A percentile compares a stretch with the other conserved stretches of the same genome.
phyloP scores from a whole-genome alignment of 2,329 filamentous ascomycete species.

The Fusarium concolor region DNA sequence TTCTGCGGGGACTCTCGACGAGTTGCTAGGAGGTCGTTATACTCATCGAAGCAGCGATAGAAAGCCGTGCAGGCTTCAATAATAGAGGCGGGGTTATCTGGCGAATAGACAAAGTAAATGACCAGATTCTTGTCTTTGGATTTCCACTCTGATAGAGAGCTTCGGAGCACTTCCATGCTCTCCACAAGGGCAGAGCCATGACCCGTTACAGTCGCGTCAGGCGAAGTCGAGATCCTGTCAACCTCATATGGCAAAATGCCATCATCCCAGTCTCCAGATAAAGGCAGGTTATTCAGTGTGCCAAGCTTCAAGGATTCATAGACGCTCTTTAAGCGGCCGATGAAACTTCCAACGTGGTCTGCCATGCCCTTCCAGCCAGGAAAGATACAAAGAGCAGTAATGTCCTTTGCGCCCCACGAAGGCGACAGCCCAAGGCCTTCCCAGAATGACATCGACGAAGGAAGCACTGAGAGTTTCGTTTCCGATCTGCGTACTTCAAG shows the following conservation, averaged over 20 bases:
- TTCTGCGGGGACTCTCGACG: constrained; percentile 61
- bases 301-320: constrained; percentile 83
- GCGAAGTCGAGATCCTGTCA: constrained; percentile 59
- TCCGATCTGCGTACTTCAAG: constrained; percentile 79
- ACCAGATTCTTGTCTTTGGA: constrained; percentile 72
- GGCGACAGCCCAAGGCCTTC: constrained; percentile 82
- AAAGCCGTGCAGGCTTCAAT: constrained; percentile 80
- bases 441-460: constrained; percentile 83
- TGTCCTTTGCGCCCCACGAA: constrained; percentile 75
- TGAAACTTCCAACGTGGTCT: constrained; percentile 71
- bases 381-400: constrained; percentile 77
- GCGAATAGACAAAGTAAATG: constrained; percentile 80
- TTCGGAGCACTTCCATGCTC: constrained; percentile 61
- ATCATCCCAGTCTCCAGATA: constrained; percentile 53
- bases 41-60: constrained; percentile 74
- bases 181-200: constrained; percentile 60
- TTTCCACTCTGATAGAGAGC: constrained; percentile 57
- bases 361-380: constrained; percentile 73
- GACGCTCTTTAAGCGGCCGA: constrained; percentile 74
- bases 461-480: constrained; percentile 76
- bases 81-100: constrained; percentile 69
- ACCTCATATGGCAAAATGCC: constrained; percentile 64
- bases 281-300: constrained; percentile 65
- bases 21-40: constrained; percentile 58
- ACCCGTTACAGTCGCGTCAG: constrained; percentile 55